These are phyloP conservation scores for Epithele typhae DNA, from an alignment of 768 basidiomycete genomes.

Conservation along the genomic window DNA sequence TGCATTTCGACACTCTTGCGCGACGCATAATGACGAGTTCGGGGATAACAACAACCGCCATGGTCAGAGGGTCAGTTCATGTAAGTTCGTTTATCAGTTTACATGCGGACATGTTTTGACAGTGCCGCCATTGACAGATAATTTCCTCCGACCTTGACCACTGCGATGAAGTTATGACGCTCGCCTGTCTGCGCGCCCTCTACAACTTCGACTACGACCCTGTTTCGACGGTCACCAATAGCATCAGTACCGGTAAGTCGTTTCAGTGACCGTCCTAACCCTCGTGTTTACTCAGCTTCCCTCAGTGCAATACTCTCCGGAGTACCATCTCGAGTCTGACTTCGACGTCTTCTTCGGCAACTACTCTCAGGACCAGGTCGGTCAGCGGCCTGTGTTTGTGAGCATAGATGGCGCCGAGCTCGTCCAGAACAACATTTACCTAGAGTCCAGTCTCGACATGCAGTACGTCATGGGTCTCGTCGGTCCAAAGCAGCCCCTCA, in stretches of 20 bases:
- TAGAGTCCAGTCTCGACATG: conserved; percentile 67
- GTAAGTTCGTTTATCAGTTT: background rate
- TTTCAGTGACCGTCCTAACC: background rate
- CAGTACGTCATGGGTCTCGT: conserved; percentile 58
- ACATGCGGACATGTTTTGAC: too few species aligned
- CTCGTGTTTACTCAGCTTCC: background rate
- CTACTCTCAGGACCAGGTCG: conserved; percentile 37
- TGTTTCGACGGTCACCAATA: conserved; percentile 22
- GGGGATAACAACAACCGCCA: background rate
- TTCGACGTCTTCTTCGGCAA: conserved; percentile 40
- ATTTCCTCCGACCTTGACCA: background rate
- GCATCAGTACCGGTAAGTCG: conserved; percentile 26
- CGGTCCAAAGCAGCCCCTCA: conserved; percentile 16
- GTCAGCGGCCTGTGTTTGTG: conserved; percentile 33
- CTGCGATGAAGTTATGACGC: conserved; percentile 27
- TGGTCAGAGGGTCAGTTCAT: too few species aligned
- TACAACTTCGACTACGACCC: conserved; percentile 28
- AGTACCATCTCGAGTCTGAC: conserved; percentile 38
- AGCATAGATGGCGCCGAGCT: conserved; percentile 30
- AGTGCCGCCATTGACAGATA: too few species aligned
- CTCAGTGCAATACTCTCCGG: conserved; percentile 38
- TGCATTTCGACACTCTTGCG: conserved; percentile 50
- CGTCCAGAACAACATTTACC: conserved; percentile 27
- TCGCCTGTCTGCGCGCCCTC: conserved; percentile 28
- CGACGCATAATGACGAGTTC: background rate